Conservation (phyloP, 805 yeast species). For the Maudiozyma serrabonitensis region DNA sequence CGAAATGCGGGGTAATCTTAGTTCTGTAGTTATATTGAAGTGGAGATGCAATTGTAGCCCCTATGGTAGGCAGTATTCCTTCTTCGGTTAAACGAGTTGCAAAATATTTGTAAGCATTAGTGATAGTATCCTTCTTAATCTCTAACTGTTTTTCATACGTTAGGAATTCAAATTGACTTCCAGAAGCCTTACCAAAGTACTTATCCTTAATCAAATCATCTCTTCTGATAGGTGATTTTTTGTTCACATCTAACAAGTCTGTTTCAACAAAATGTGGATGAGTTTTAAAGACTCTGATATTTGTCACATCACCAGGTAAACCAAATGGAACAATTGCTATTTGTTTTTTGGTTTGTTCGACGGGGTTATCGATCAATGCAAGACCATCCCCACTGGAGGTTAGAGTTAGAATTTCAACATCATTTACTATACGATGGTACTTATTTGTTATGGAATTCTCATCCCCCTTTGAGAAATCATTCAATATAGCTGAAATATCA, state of each 20-base stretch:
- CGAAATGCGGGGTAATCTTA: slow-evolving; percentile 92
- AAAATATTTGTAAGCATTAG: slow-evolving; percentile 70
- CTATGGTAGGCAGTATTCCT: slow-evolving; percentile 48
- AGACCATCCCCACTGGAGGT: slow-evolving; percentile 85
- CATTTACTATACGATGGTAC: slow-evolving; percentile 49
- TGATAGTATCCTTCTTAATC: slow-evolving; percentile 65
- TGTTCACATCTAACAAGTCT: slow-evolving; percentile 50
- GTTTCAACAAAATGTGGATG: slow-evolving; percentile 67
- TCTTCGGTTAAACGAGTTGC: slow-evolving; percentile 44
- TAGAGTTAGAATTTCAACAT: slow-evolving; percentile 48
- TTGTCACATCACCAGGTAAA: slow-evolving; percentile 73
- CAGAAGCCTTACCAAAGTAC: slow-evolving; percentile 89
- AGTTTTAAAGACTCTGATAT: slow-evolving; percentile 64
- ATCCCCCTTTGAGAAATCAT: slow-evolving; percentile 37
- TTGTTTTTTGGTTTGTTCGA: slow-evolving; percentile 36
- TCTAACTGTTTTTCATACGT: slow-evolving; percentile 62
- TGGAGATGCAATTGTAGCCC: slow-evolving; percentile 68
- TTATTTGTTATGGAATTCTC: slow-evolving; percentile 29
- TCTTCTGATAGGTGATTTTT: slow-evolving; percentile 38
- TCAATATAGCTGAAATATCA: slow-evolving; percentile 56
- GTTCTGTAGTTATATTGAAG: slow-evolving; percentile 71
- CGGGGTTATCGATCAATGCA: slow-evolving; percentile 58
- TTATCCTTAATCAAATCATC: slow-evolving; percentile 52
- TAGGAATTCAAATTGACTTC: slow-evolving; percentile 85
- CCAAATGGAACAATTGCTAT: slow-evolving; percentile 79